Evolutionary conservation across 805 yeast species (phyloP), one percentile per base, ranked within the genome.

Genomic region (Candida qinlingensis): DNA sequence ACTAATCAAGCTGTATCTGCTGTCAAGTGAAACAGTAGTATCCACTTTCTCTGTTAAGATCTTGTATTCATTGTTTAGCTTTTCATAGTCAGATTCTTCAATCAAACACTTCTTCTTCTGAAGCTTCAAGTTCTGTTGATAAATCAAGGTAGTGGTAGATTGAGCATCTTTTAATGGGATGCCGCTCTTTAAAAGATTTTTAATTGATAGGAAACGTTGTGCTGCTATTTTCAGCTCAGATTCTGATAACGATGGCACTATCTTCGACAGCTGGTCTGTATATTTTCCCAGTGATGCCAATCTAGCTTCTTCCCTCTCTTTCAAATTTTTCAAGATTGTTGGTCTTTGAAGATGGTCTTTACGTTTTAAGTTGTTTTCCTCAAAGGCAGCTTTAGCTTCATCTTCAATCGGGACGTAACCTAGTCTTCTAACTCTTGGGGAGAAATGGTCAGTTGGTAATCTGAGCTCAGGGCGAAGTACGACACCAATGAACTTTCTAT

Each of bases 381-480:
- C 96, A 39, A 69, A 69, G 41, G 67, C 66, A 1, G 89, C 85
- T 45, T 69, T 72, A 31, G 61, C 66, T 11, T 70, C 66, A 51
- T 83, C 80, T 12, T 62, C 65, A 31, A 89, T 70, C 35, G 75
- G 73, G 19, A 69, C 73, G 57, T 77, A 78, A 1, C 97, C 97
- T 57, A 92, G 82, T 65, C 98, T 77, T 70, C 99, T 81, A 7
- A 79, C 72, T 41, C 90, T 76, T 39, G 98, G 97, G n/a, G 75
- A 85, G 66, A 91, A 92, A 66, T 94, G 98, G 6, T 92, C 87
- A 12, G 88, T 81, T 39, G 99, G 99, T 36, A 92, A 75, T 52
- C 73, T 70, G 35, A 78, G 68, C 2, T 82, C 85, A 50, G 76
- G 75, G 37, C 70, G 71, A 45, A 94, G 74, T 0, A 96, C 90